These are phyloP conservation scores for Kwoniella dejecticola DNA, from an alignment of 768 basidiomycete species.

Conservation along the genomic window DNA sequence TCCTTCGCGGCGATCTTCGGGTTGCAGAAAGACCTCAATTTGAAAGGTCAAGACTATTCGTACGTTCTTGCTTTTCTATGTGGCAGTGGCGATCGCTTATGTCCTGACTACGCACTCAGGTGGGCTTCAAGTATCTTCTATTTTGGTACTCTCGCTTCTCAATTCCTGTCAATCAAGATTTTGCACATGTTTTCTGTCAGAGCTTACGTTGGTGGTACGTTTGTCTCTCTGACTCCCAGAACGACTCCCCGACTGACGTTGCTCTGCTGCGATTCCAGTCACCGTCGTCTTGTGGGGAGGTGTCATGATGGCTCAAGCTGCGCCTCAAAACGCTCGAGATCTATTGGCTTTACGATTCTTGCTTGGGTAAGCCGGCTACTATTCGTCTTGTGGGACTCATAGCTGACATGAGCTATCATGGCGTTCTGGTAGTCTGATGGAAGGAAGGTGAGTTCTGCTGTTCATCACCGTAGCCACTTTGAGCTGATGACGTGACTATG, in stretches of 20 bases:
- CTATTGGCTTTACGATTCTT: slow-evolving; percentile 10
- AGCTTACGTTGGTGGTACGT: slow-evolving; percentile 19
- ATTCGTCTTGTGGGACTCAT: too few species aligned
- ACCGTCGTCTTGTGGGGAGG: slow-evolving; percentile 21
- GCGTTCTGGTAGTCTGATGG: too few species aligned
- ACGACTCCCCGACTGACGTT: neutral
- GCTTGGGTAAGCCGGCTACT: too few species aligned
- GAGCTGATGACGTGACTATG: too few species aligned
- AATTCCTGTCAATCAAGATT: slow-evolving; percentile 14
- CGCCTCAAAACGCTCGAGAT: slow-evolving; percentile 10
- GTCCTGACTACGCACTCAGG: too few species aligned
- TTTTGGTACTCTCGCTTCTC: slow-evolving; percentile 18
- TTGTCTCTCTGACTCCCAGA: neutral
- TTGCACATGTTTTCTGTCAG: slow-evolving; percentile 17
- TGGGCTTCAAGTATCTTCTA: slow-evolving; percentile 24
- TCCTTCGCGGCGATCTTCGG: slow-evolving; percentile 21
- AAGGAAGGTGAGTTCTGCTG: too few species aligned
- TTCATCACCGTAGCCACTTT: too few species aligned
- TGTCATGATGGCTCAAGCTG: slow-evolving; percentile 21
- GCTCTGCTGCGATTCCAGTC: neutral
- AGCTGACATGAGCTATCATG: too few species aligned
- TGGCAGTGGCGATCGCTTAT: too few species aligned
- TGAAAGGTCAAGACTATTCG: slow-evolving; percentile 15
- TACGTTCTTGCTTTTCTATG: neutral
- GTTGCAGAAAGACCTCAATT: slow-evolving; percentile 7